A percentile compares a stretch with the other conserved stretches of the same genome.
phyloP scores from a whole-genome alignment of 2,329 filamentous ascomycete genomes.

The Hymenotorrendiella dingleyae region DNA sequence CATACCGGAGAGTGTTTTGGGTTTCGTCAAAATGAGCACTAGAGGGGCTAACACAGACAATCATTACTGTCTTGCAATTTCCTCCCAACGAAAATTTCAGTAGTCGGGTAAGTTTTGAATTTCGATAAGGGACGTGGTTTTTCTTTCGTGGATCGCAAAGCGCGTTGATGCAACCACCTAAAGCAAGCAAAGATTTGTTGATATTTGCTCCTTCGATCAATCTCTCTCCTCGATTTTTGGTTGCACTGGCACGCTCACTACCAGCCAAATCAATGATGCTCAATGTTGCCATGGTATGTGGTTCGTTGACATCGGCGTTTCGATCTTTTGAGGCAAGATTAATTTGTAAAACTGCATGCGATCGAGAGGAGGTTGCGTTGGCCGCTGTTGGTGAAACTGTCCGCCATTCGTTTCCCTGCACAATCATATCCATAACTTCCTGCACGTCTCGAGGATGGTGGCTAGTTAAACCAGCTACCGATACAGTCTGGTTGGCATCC shows the following conservation, averaged over 20 bases:
- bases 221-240: constrained; percentile 90
- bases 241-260: constrained; percentile 91
- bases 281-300: constrained; percentile 94
- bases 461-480: constrained; percentile 83
- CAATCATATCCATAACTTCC: constrained; percentile 99
- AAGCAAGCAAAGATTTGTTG: constrained; percentile 92
- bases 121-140: constrained; percentile 93
- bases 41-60: constrained; percentile 94
- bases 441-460: constrained; percentile 87
- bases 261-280: constrained; percentile 98
- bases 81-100: constrained; percentile 96
- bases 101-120: constrained; percentile 91
- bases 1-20: constrained; percentile 94
- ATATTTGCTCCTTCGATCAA: constrained; percentile 95
- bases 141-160: constrained; percentile 87
- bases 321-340: constrained; percentile 92
- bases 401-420: constrained; percentile 86
- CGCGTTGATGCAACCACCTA: constrained; percentile 97
- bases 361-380: constrained; percentile 94
- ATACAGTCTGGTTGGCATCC: constrained; percentile 88
- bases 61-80: constrained; percentile 99
- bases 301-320: constrained; percentile 86
- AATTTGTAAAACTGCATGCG: constrained; percentile 94
- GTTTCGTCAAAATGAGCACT: constrained; percentile 97
- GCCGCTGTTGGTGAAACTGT: constrained; percentile 96